phyloP scores from a whole-genome alignment of 1,139 yeast species.

The Debaryomyces sp. region DNA sequence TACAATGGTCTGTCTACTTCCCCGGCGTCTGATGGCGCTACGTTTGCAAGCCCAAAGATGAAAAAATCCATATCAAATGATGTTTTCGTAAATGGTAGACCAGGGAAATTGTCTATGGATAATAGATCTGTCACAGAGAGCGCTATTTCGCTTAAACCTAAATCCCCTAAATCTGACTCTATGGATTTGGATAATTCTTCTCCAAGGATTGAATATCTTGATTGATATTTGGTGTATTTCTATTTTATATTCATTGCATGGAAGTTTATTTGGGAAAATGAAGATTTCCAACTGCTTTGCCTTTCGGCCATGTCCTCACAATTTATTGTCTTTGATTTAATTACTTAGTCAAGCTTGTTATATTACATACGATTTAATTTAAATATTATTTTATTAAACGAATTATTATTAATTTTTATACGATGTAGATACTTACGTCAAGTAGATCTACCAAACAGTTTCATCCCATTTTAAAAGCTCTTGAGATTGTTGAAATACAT shows the following conservation, averaged over 20 bases:
- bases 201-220: slow-evolving; percentile 9
- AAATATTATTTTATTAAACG: not conserved
- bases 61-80: slow-evolving; percentile 34
- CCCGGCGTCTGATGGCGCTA: slow-evolving; percentile 11
- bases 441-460: slow-evolving; percentile 49
- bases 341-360: not conserved
- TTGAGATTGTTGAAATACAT: slow-evolving; percentile 64
- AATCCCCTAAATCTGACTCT: slow-evolving; percentile 2
- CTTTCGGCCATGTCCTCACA: not conserved
- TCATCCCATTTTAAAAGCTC: slow-evolving; percentile 77
- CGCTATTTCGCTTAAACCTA: slow-evolving; percentile 6
- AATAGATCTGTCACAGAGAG: slow-evolving; percentile 43
- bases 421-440: not conserved
- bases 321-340: not conserved
- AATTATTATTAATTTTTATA: not conserved
- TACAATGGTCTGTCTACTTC: slow-evolving; percentile 16
- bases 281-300: not conserved
- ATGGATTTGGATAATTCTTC: slow-evolving; percentile 8
- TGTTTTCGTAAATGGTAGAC: slow-evolving; percentile 24
- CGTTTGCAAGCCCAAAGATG: slow-evolving; percentile 21
- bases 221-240: not conserved
- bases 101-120: slow-evolving; percentile 33
- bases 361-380: slow-evolving; percentile 1
- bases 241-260: not conserved
- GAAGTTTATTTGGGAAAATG: not conserved